phyloP scores from a whole-genome alignment of 345 rosid genomes.

The Salix udensis region DNA sequence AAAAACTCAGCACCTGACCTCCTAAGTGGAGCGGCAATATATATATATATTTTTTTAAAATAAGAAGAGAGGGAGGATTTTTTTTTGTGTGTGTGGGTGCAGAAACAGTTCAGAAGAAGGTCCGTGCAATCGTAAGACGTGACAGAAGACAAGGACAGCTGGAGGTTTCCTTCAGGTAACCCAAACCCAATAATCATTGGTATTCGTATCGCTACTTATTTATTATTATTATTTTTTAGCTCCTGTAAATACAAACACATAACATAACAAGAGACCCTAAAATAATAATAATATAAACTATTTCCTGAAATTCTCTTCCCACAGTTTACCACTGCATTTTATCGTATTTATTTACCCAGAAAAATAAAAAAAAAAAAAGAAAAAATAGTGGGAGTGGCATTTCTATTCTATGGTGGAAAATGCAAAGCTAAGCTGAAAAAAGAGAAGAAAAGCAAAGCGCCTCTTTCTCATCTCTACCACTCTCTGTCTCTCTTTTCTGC shows the following conservation, averaged over 20 bases:
- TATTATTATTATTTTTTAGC: too few relatives aligned
- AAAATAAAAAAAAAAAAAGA: neutral
- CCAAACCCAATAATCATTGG: neutral
- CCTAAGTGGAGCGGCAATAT: too few relatives aligned
- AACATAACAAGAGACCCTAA: neutral
- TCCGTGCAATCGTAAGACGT: constrained; percentile 22
- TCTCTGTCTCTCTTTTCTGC: constrained; percentile 18
- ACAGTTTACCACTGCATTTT: neutral
- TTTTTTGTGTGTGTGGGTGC: too few relatives aligned
- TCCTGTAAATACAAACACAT: neutral
- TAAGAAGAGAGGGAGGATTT: too few relatives aligned
- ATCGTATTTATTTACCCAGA: neutral
- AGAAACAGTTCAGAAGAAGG: neutral
- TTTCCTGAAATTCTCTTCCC: neutral
- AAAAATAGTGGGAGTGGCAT: constrained; percentile 6
- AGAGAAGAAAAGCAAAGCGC: neutral
- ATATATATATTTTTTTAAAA: too few relatives aligned
- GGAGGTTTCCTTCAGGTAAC: constrained; percentile 8
- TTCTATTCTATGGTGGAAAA: constrained; percentile 46
- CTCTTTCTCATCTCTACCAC: constrained; percentile 5
- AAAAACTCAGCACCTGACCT: too few relatives aligned
- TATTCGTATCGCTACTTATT: neutral
- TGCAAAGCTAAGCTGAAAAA: constrained; percentile 27
- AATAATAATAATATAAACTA: neutral
- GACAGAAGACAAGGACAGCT: constrained; percentile 27